phyloP scores from a whole-genome alignment of 2,329 filamentous ascomycete species.

The Penicillium sp. region DNA sequence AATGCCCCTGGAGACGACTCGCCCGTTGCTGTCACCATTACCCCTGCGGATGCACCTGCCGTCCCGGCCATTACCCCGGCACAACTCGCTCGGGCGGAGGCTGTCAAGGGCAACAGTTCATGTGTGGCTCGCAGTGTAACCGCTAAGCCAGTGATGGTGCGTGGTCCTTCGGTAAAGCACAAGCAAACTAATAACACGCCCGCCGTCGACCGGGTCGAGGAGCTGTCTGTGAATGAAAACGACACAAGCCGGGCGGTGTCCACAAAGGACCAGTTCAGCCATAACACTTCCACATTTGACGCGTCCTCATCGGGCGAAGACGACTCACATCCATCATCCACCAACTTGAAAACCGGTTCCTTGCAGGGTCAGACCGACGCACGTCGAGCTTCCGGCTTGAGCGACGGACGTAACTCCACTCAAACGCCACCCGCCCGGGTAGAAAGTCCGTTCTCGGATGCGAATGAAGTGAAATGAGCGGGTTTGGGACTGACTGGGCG shows the following conservation, averaged over 20 bases:
- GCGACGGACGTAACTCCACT: conserved; percentile 26
- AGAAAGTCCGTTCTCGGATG: conserved; percentile 45
- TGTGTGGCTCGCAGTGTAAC: conserved; percentile 46
- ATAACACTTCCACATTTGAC: conserved; percentile 33
- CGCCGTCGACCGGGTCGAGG: conserved; percentile 19
- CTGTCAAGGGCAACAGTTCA: conserved; percentile 36
- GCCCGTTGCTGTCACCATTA: conserved; percentile 35
- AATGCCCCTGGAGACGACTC: conserved; percentile 47
- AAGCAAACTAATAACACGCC: conserved; percentile 28
- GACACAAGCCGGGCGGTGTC: conserved; percentile 16
- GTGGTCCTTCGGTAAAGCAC: conserved; percentile 33
- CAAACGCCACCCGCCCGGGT: conserved; percentile 30
- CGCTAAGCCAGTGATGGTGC: conserved; percentile 47
- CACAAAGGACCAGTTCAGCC: conserved; percentile 17
- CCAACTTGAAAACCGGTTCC: conserved; percentile 4
- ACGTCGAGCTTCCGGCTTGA: conserved; percentile 17
- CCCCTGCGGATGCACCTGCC: conserved; percentile 57
- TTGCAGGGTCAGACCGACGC: background rate
- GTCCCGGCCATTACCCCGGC: conserved; percentile 65
- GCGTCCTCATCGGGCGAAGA: conserved; percentile 34
- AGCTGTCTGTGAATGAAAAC: conserved; percentile 12
- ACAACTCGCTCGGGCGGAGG: conserved; percentile 41
- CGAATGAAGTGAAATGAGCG: conserved; percentile 41
- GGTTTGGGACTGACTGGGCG: conserved; percentile 1
- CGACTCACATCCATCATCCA: conserved; percentile 10